A percentile compares a stretch with the other conserved stretches of the same genome.
Evolutionary conservation across 1,284 basidiomycete species (phyloP).

Genomic region (Microbotryum silenes-acaulis): DNA sequence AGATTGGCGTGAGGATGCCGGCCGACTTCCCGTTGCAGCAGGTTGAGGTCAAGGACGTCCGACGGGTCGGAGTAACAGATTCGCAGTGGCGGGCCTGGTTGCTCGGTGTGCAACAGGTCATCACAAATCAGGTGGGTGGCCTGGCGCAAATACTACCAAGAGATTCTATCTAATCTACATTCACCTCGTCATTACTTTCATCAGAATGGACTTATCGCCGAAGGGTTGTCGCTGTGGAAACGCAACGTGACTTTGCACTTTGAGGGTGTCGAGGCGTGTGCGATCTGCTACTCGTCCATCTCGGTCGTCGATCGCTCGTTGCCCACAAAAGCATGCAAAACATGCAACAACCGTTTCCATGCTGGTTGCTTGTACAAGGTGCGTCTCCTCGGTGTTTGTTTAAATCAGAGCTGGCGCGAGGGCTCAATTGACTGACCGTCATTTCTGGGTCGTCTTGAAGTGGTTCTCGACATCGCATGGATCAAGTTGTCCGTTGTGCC

Average conservation of each 20-base stretch:
- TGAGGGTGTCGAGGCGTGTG: constrained; percentile 85
- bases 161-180: not conserved
- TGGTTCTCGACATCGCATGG: constrained; percentile 85
- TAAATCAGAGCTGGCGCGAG: constrained; percentile 1
- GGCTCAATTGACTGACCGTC: not conserved
- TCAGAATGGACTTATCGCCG: constrained; percentile 83
- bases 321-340: constrained; percentile 86
- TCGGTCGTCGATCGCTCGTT: constrained; percentile 80
- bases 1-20: constrained; percentile 81
- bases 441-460: constrained; percentile 41
- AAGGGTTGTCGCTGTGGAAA: constrained; percentile 88
- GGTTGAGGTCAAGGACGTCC: constrained; percentile 79
- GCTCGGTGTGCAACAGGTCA: constrained; percentile 82
- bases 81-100: constrained; percentile 91
- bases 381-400: constrained; percentile 7
- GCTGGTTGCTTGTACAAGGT: constrained; percentile 78
- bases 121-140: constrained; percentile 66
- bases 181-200: not conserved
- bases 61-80: constrained; percentile 80
- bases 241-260: constrained; percentile 87
- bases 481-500: constrained; percentile 83
- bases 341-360: constrained; percentile 72
- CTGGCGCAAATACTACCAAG: not conserved
- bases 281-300: constrained; percentile 78
- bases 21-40: constrained; percentile 81